phyloP scores from a whole-genome alignment of 345 rosid species.

The Populus alba region DNA sequence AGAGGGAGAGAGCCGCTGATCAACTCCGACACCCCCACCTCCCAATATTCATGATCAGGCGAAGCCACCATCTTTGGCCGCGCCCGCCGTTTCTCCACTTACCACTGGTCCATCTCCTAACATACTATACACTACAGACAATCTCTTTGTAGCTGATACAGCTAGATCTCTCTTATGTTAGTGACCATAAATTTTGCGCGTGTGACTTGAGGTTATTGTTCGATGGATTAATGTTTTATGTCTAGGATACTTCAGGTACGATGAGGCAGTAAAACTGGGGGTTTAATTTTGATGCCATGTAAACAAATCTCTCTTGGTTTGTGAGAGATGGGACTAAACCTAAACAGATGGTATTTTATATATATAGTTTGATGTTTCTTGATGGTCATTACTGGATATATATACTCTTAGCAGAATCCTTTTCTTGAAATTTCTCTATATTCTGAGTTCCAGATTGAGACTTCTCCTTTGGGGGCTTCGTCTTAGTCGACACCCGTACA shows the following conservation, averaged over 20 bases:
- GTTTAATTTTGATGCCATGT: neutral
- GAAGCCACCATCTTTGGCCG: constrained; percentile 17
- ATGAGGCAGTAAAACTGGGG: neutral
- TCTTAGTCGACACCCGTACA: neutral
- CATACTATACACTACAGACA: neutral
- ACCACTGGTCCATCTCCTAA: neutral
- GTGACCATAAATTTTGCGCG: neutral
- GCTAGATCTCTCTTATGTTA: neutral
- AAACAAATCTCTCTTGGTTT: neutral
- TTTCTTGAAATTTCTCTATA: neutral
- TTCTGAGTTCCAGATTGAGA: neutral
- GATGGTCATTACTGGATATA: neutral
- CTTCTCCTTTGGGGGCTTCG: neutral
- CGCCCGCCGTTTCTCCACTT: constrained; percentile 13
- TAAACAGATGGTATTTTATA: neutral
- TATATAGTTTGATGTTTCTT: neutral
- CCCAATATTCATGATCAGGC: constrained; percentile 13
- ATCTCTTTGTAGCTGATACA: neutral
- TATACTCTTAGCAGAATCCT: neutral
- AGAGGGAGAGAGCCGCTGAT: constrained; percentile 6
- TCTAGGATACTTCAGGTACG: neutral
- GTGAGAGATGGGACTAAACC: constrained; percentile 2
- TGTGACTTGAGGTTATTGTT: neutral
- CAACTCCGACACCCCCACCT: constrained; percentile 7
- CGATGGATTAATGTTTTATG: neutral